Conservation (phyloP, 129 eudicot species). For the Scalesia atractyloides region DNA sequence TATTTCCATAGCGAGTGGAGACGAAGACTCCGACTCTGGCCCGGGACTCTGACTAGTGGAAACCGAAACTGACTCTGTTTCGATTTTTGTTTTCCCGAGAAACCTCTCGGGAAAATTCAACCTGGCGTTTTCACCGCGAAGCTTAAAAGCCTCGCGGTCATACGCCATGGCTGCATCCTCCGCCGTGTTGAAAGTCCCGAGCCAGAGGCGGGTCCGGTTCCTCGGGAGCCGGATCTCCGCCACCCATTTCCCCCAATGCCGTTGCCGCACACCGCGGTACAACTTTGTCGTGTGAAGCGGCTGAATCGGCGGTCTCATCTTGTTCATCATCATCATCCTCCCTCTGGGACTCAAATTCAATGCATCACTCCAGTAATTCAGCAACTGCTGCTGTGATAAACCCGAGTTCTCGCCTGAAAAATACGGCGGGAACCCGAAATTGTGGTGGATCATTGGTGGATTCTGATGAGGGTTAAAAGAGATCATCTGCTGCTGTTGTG, state of each 20-base stretch:
- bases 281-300: conserved; percentile 63
- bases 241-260: conserved; percentile 99
- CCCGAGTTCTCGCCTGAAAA: conserved; percentile 53
- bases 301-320: conserved; percentile 47
- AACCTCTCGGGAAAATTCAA: conserved; percentile 82
- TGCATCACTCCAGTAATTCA: conserved; percentile 72
- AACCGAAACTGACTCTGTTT: not conserved
- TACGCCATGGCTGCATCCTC: conserved; percentile 96
- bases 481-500: conserved; percentile 50
- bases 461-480: conserved; percentile 57
- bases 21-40: conserved; percentile 30
- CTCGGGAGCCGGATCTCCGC: conserved; percentile 90
- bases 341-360: conserved; percentile 81
- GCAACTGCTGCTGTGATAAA: conserved; percentile 52
- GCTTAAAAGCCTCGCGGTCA: conserved; percentile 80
- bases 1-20: conserved; percentile 11
- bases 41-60: conserved; percentile 25
- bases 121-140: conserved; percentile 78
- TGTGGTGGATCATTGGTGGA: conserved; percentile 38
- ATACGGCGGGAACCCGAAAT: conserved; percentile 62
- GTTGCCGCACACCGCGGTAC: conserved; percentile 86
- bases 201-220: conserved; percentile 87
- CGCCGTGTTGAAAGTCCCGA: conserved; percentile 86
- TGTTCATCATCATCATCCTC: conserved; percentile 77
- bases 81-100: conserved; percentile 41